A percentile compares a stretch with the other conserved stretches of the same genome.
These are phyloP conservation scores for Senna siamea DNA, from an alignment of 306 rosid genomes.

Conservation along the genomic window DNA sequence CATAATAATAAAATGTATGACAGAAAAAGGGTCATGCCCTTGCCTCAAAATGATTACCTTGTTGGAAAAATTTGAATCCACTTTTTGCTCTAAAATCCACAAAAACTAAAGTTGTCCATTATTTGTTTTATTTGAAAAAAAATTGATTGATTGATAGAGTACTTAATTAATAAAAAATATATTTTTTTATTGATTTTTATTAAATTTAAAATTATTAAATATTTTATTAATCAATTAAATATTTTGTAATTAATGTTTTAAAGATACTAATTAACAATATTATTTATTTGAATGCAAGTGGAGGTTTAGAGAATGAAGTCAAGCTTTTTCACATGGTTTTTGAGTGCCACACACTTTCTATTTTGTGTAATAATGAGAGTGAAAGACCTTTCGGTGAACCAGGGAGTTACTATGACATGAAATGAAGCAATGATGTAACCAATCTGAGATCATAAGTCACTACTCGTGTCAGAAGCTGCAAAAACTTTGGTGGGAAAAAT, in stretches of 20 bases:
- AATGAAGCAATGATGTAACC: conserved; percentile 31
- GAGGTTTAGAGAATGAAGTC: no score
- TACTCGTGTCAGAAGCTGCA: conserved; percentile 13
- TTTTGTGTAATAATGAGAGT: conserved; percentile 37
- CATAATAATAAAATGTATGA: conserved; percentile 10
- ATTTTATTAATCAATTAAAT: no score
- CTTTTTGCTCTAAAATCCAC: conserved; percentile 15
- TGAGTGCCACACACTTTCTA: conserved; percentile 7
- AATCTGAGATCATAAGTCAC: conserved; percentile 37
- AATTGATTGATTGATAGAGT: no score
- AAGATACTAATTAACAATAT: no score
- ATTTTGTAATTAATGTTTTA: no score
- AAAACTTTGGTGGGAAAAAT: not conserved
- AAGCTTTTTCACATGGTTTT: conserved; percentile 58
- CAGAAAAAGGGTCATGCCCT: conserved; percentile 22
- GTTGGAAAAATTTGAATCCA: conserved; percentile 32
- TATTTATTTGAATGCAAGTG: no score
- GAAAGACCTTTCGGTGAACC: conserved; percentile 45
- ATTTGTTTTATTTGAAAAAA: no score
- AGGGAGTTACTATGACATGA: conserved; percentile 36
- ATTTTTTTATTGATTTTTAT: no score
- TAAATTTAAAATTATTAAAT: no score
- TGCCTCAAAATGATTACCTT: conserved; percentile 35
- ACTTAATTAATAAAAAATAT: no score
- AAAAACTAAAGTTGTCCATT: not conserved